phyloP scores from a whole-genome alignment of 2,329 filamentous ascomycete species.

The Colletotrichum sp. region DNA sequence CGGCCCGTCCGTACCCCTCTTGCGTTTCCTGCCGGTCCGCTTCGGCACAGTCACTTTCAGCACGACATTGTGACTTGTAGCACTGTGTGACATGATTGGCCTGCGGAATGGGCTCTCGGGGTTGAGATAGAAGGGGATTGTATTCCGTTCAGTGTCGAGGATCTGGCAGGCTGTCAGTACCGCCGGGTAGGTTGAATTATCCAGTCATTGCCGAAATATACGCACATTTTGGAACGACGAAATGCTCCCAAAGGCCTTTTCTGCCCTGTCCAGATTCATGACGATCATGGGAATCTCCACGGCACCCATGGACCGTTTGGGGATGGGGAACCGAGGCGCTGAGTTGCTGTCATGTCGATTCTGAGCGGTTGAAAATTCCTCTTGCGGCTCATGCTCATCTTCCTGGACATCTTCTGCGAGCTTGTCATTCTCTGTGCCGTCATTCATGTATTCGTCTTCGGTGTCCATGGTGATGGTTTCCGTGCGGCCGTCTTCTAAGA shows the following conservation, averaged over 20 bases:
- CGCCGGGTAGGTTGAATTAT: neutral
- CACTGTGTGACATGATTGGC: constrained; percentile 78
- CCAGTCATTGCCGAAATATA: neutral
- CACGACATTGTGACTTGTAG: constrained; percentile 80
- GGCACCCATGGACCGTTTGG: constrained; percentile 39
- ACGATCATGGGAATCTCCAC: constrained; percentile 50
- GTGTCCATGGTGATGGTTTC: constrained; percentile 11
- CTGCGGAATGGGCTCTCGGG: constrained; percentile 81
- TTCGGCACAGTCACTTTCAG: constrained; percentile 88
- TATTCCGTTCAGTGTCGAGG: constrained; percentile 53
- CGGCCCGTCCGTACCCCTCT: constrained; percentile 74
- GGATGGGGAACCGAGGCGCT: constrained; percentile 35
- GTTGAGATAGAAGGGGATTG: constrained; percentile 75
- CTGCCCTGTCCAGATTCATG: constrained; percentile 46
- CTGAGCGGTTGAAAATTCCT: neutral
- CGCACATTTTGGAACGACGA: constrained; percentile 43
- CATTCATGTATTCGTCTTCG: neutral
- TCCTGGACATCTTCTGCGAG: neutral
- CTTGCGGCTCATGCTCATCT: neutral
- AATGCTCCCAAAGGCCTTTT: constrained; percentile 46
- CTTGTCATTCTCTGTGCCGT: neutral
- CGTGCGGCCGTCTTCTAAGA: neutral
- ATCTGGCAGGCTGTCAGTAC: constrained; percentile 36
- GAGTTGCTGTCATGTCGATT: neutral
- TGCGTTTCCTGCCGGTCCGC: constrained; percentile 84